Percentiles rank a stretch among this genome's conserved stretches.
Evolutionary conservation across 2,329 filamentous ascomycete species (phyloP).

Genomic region (Talaromyces rugulosus): DNA sequence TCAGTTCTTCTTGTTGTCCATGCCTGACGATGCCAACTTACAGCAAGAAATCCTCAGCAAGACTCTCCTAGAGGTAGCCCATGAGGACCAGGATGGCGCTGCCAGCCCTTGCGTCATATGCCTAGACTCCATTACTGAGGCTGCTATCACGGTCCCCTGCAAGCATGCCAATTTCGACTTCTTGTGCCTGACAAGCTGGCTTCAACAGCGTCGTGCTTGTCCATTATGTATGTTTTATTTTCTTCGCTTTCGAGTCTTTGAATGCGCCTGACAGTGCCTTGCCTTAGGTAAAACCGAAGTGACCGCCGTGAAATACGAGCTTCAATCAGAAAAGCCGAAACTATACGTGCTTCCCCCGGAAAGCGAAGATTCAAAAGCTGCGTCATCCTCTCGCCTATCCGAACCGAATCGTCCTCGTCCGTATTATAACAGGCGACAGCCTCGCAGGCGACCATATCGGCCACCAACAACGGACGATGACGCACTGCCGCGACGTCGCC

Average conservation of each 20-base stretch:
- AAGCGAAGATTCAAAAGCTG: slow-evolving; percentile 15
- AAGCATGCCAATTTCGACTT: slow-evolving; percentile 80
- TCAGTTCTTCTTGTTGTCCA: slow-evolving; percentile 15
- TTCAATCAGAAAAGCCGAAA: slow-evolving; percentile 53
- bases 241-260: background rate
- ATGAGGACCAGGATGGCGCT: slow-evolving; percentile 27
- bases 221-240: slow-evolving; percentile 63
- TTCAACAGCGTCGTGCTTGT: slow-evolving; percentile 67
- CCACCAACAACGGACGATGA: slow-evolving; percentile 23
- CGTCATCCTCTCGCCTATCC: background rate
- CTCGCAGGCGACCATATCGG: slow-evolving; percentile 17
- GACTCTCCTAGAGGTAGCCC: slow-evolving; percentile 42
- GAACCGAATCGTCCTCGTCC: background rate
- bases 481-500: slow-evolving; percentile 58
- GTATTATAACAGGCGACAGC: slow-evolving; percentile 5
- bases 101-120: slow-evolving; percentile 76
- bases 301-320: slow-evolving; percentile 62
- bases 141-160: slow-evolving; percentile 70
- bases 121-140: slow-evolving; percentile 68
- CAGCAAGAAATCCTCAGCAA: slow-evolving; percentile 42
- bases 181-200: slow-evolving; percentile 76
- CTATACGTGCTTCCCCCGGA: slow-evolving; percentile 51
- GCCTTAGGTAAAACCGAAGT: slow-evolving; percentile 49
- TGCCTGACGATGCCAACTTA: slow-evolving; percentile 39
- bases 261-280: background rate